phyloP scores from a whole-genome alignment of 2,329 filamentous ascomycete genomes.

The Elsinoe ampelina region DNA sequence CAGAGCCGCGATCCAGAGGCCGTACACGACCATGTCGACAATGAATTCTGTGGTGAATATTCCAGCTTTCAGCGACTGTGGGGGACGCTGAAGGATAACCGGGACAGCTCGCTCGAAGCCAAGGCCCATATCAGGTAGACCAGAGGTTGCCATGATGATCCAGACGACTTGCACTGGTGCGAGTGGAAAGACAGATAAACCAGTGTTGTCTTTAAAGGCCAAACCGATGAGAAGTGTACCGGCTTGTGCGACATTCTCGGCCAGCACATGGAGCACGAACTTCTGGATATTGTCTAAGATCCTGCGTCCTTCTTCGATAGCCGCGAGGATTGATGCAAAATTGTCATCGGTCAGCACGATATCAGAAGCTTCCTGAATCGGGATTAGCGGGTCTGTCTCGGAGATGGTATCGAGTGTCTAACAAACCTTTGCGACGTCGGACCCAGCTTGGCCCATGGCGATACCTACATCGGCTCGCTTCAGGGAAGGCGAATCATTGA shows the following conservation, averaged over 20 bases:
- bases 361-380: constrained; percentile 52
- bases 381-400: background rate
- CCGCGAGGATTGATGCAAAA: constrained; percentile 75
- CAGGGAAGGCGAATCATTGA: constrained; percentile 76
- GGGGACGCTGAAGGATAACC: constrained; percentile 72
- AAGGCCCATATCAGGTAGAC: constrained; percentile 78
- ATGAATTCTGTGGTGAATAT: constrained; percentile 73
- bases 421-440: constrained; percentile 63
- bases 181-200: constrained; percentile 72
- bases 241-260: constrained; percentile 75
- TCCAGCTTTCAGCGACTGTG: constrained; percentile 57
- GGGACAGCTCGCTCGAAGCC: constrained; percentile 66
- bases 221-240: constrained; percentile 70
- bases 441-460: constrained; percentile 76
- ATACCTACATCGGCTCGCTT: constrained; percentile 78
- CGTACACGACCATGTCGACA: constrained; percentile 71
- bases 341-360: constrained; percentile 86
- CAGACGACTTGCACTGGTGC: constrained; percentile 79
- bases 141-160: constrained; percentile 91
- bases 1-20: constrained; percentile 64
- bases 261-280: constrained; percentile 69
- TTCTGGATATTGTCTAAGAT: constrained; percentile 87
- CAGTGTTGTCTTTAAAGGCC: constrained; percentile 60
- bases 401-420: too few species aligned
- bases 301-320: constrained; percentile 69